These are phyloP conservation scores for Diplocarpon mali DNA, from an alignment of 2,329 filamentous ascomycete species.

Conservation along the genomic window DNA sequence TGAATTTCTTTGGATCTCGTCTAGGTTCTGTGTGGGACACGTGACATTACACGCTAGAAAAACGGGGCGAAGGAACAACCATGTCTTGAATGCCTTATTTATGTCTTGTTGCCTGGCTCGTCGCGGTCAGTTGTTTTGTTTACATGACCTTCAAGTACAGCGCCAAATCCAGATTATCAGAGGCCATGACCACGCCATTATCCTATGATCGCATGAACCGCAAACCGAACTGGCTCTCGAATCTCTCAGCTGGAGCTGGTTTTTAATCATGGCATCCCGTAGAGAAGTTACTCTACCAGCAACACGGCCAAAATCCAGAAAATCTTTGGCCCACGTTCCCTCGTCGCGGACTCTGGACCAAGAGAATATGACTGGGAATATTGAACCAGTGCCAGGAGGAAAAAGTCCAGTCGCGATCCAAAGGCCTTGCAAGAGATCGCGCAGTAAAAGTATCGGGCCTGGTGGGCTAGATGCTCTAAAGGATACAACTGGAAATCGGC, in stretches of 20 bases:
- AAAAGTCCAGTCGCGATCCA: conserved; percentile 19
- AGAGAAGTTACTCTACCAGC: conserved; percentile 42
- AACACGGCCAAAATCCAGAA: conserved; percentile 45
- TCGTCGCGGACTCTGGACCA: conserved; percentile 49
- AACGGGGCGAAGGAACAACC: too few relatives aligned
- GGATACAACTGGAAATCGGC: conserved; percentile 62
- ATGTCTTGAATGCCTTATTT: background rate
- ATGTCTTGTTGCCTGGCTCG: conserved; percentile 5
- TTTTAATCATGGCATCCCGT: conserved; percentile 29
- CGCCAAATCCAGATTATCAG: conserved; percentile 1
- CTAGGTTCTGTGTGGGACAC: conserved; percentile 11
- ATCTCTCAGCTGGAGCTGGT: conserved; percentile 10
- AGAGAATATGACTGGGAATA: conserved; percentile 65
- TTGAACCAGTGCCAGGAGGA: conserved; percentile 34
- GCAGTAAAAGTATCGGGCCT: conserved; percentile 93
- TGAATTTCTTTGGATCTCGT: conserved; percentile 15
- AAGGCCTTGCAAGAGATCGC: conserved; percentile 48
- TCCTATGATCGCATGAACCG: conserved; percentile 7
- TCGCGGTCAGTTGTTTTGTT: conserved; percentile 19
- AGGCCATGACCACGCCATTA: conserved; percentile 2
- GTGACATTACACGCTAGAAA: conserved; percentile 4
- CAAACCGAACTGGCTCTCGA: conserved; percentile 1
- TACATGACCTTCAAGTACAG: conserved; percentile 8
- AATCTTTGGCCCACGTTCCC: conserved; percentile 58
- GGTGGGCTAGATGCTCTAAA: conserved; percentile 78